Evolutionary conservation across 768 basidiomycete genomes (phyloP).

Genomic region (Mycena indigotica): DNA sequence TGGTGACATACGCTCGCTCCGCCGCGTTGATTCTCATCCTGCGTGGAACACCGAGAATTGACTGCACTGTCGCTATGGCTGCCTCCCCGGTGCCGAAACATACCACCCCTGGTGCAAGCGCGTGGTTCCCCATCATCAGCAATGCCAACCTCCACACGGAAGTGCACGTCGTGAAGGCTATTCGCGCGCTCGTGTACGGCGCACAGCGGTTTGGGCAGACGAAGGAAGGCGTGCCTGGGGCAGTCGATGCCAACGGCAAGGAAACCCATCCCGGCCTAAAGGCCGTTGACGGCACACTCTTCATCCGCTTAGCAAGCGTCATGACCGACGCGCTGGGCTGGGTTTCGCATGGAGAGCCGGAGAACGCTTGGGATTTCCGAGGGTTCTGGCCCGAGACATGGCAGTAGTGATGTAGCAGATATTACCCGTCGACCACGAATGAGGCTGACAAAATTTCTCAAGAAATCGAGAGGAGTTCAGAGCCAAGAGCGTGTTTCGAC

Average conservation of each 20-base stretch:
- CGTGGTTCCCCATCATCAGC: constrained; percentile 52
- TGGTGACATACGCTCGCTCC: constrained; percentile 45
- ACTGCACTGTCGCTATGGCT: constrained; percentile 50
- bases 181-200: constrained; percentile 52
- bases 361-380: constrained; percentile 54
- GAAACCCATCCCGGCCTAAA: constrained; percentile 51
- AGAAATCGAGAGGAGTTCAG: too few relatives aligned
- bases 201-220: constrained; percentile 49
- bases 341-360: constrained; percentile 53
- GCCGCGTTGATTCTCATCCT: constrained; percentile 38
- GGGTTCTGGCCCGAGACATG: constrained; percentile 68
- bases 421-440: too few relatives aligned
- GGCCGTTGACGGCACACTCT: constrained; percentile 56
- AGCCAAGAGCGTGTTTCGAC: too few relatives aligned
- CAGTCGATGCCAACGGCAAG: constrained; percentile 32
- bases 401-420: too few relatives aligned
- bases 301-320: constrained; percentile 58
- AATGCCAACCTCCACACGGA: constrained; percentile 51
- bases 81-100: constrained; percentile 27
- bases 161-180: constrained; percentile 51
- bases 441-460: too few relatives aligned
- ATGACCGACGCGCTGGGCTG: constrained; percentile 59
- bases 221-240: constrained; percentile 45
- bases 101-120: constrained; percentile 41
- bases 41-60: constrained; percentile 58